Evolutionary conservation across 1,139 yeast genomes (phyloP).

Genomic region (Taphrina sp.): DNA sequence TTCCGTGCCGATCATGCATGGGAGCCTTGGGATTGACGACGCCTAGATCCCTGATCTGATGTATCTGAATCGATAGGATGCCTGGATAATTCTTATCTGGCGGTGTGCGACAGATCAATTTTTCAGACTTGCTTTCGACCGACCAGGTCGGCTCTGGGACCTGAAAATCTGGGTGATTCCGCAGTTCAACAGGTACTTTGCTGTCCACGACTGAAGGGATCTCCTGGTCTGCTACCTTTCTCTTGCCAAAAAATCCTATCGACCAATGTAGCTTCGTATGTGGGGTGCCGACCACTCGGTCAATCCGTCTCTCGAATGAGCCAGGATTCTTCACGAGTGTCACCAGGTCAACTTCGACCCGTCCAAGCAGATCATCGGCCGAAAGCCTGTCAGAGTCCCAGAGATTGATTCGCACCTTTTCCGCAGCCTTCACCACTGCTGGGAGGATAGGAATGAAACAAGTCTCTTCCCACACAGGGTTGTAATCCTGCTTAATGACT

Average conservation of each 20-base stretch:
- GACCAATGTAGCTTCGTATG: slow-evolving; percentile 27
- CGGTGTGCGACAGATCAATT: slow-evolving; percentile 18
- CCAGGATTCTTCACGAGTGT: slow-evolving; percentile 27
- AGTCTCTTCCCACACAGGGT: slow-evolving; percentile 33
- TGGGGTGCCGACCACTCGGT: slow-evolving; percentile 27
- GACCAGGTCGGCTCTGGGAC: slow-evolving; percentile 18
- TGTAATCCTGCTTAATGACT: slow-evolving; percentile 30
- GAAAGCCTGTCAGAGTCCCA: slow-evolving; percentile 35
- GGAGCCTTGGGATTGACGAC: slow-evolving; percentile 1
- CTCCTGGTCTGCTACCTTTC: slow-evolving; percentile 1
- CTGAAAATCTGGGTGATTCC: slow-evolving; percentile 28
- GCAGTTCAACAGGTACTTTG: slow-evolving; percentile 22
- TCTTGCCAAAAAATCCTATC: slow-evolving; percentile 31
- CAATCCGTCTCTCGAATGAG: slow-evolving; percentile 20
- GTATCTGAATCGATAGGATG: slow-evolving; percentile 29
- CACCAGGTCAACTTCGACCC: slow-evolving; percentile 30
- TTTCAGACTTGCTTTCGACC: slow-evolving; percentile 27
- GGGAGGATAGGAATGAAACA: slow-evolving; percentile 31
- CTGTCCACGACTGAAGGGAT: slow-evolving; percentile 26
- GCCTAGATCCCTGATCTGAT: slow-evolving; percentile 32
- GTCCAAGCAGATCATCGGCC: slow-evolving; percentile 34
- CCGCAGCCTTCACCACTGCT: slow-evolving; percentile 33
- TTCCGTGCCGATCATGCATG: slow-evolving; percentile 16
- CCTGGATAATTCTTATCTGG: slow-evolving; percentile 33
- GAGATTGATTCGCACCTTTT: slow-evolving; percentile 28